Base-by-base conservation (phyloP, 1,139 yeast species). In the Groenewaldozyma auringiensis region DNA sequence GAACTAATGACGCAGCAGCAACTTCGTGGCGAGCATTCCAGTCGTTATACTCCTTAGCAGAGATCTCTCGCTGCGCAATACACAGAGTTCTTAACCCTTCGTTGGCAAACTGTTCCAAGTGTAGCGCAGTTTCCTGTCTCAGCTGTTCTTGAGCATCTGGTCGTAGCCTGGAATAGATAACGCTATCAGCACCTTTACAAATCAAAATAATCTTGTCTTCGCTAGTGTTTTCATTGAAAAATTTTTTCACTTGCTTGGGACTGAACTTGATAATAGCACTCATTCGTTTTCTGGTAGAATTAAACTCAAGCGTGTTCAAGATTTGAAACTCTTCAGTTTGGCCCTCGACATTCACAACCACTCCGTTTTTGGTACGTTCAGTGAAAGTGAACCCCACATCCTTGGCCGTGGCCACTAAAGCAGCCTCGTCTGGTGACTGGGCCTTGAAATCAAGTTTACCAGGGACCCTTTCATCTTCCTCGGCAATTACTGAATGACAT, bases 381-480 rank as follows among this genome's bases (percentile, higher is more conserved):
- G 78, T 69, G 63, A 92, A 85, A 8, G 85, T 80, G 62, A 83
- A 83, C 3, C 98, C 98, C 58, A 87, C 70, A 62, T 92, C 97
- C 58, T 95, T 76, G 0, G 98, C 97, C 22, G 94, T 92, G 6
- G 85, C 77, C 3, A 92, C 98, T 49, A 92, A 75, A 0, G 98
- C 97, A 36, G 95, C 94, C 66, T 92, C 98, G 68, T 92, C 98
- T 1, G 98, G 98, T n/a, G 95, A 84, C 65, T 92, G 97, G 0
- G 98, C 97, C 61, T 88, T 86, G 61, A 86, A 78, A 36, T 73
- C 76, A 44, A 82, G 65, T 40, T 69, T 71, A 0, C 78, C 79
- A 21, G 85, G 83, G 41, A 71, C 69, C 11, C 71, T 71, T 48
- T 76, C 77, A 36, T 72, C 71, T 47, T 75, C 71, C 55, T 84